Base-by-base conservation (phyloP, 2,329 filamentous ascomycete species). In the Scedosporium boydii region DNA sequence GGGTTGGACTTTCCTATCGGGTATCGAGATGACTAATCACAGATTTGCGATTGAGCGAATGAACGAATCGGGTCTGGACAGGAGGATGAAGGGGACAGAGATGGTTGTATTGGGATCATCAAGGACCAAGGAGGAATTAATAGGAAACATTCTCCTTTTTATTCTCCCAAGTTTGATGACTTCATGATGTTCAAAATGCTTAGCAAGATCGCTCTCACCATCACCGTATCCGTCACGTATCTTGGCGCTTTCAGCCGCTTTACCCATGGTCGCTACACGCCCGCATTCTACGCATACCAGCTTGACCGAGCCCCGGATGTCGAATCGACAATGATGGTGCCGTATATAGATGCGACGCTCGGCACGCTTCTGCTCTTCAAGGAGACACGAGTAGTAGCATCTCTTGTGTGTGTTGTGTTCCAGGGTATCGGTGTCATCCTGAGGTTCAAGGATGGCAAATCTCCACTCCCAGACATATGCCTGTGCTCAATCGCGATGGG, bases 241-340 rank as follows among this genome's bases (percentile, higher is more conserved):
- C 27, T 66, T 46, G 65, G 66, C 44, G 65, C 58, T 60, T 66
- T 67, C 62, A 65, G 66, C 58, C 66, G 67, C 58, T 58, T 68
- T 56, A 68, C 68, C 41, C 64, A 68, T 27, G 66, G 67, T 58
- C 66, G 55, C n/a, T 65, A 65, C 61, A 68, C 66, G 5, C 68
- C 66, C 3, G n/a, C 46, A 56, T 67, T 68, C 58, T 66, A 68
- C 64, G 61, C 48, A 38, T 69, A 68, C 62, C 67, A 68, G 64
- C 59, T 68, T 42, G 64, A 68, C 10, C 65, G 67, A 58, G 68
- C 67, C 1, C 67, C 68, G 6, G 64, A 66, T 55, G 58, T 66
- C 26, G 65, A 57, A 9, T 66, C 66, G 14, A 66, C 63, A n/a
- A 26, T 61, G 29, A 18, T 66, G 4, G 61, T 69, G 2, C 67